A percentile compares a stretch with the other conserved stretches of the same genome.
These are phyloP conservation scores for Termitomyces sp. DNA, from an alignment of 1,284 basidiomycete genomes.

Conservation along the genomic window DNA sequence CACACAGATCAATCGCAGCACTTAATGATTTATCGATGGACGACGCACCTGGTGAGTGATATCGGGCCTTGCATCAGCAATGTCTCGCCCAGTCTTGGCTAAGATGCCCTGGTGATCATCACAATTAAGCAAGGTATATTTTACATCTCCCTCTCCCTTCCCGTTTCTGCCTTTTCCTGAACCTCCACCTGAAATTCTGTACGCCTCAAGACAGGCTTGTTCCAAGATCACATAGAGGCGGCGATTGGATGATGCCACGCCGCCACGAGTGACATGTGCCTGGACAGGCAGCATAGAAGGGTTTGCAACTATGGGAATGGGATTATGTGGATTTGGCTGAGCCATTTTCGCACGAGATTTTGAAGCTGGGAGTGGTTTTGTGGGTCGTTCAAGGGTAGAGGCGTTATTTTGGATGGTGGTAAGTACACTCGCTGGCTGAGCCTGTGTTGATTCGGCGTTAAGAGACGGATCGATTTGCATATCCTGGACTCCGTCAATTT, in stretches of 20 bases:
- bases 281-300: slow-evolving; percentile 78
- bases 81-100: slow-evolving; percentile 96
- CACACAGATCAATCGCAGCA: slow-evolving; percentile 9
- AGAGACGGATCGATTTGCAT: slow-evolving; percentile 20
- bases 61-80: slow-evolving; percentile 96
- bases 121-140: slow-evolving; percentile 97
- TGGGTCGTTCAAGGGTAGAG: slow-evolving; percentile 31
- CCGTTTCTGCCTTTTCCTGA: slow-evolving; percentile 43
- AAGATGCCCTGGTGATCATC: slow-evolving; percentile 99
- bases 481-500: slow-evolving; percentile 1
- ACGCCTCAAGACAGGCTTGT: slow-evolving; percentile 94
- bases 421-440: slow-evolving; percentile 8
- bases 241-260: slow-evolving; percentile 53
- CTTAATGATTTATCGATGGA: slow-evolving; percentile 4
- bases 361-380: slow-evolving; percentile 44
- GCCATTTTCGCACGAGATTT: slow-evolving; percentile 40
- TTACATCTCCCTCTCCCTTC: slow-evolving; percentile 71
- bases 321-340: slow-evolving; percentile 27
- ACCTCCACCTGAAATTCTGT: slow-evolving; percentile 68
- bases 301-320: slow-evolving; percentile 49
- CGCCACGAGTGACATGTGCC: slow-evolving; percentile 72
- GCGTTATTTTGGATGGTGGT: slow-evolving; percentile 13
- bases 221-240: slow-evolving; percentile 88
- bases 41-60: slow-evolving; percentile 91
- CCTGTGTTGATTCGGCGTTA: slow-evolving; percentile 7